Conservation (phyloP, 352 stramenopile genomes). For the Phytophthora macrochlamydospora region DNA sequence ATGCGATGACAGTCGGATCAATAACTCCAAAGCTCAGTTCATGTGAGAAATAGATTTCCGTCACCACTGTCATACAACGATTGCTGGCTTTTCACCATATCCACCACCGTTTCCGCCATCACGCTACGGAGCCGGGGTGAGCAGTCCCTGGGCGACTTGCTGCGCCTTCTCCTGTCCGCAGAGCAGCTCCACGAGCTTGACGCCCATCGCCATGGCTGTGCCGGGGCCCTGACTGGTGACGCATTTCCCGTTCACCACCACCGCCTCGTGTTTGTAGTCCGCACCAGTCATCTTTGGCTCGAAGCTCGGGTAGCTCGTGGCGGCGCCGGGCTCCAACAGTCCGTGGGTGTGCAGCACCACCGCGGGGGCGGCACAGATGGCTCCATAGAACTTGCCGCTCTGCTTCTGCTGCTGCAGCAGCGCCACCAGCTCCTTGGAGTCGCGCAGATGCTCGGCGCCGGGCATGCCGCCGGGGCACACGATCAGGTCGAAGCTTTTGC, state of each 20-base stretch:
- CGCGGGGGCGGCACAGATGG: slow-evolving; percentile 77
- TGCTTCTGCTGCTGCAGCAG: slow-evolving; percentile 74
- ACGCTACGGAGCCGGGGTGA: slow-evolving; percentile 41
- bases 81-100: too few relatives aligned
- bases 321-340: slow-evolving; percentile 45
- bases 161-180: slow-evolving; percentile 63
- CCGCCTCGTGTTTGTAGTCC: slow-evolving; percentile 53
- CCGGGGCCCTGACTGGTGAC: slow-evolving; percentile 79
- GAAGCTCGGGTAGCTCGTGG: slow-evolving; percentile 76
- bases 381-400: slow-evolving; percentile 65
- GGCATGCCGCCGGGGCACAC: slow-evolving; percentile 72
- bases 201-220: slow-evolving; percentile 82
- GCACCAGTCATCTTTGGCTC: slow-evolving; percentile 62
- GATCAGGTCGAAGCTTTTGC: slow-evolving; percentile 68
- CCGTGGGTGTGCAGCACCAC: slow-evolving; percentile 74
- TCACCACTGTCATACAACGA: too few relatives aligned
- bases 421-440: slow-evolving; percentile 59
- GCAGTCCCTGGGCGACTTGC: slow-evolving; percentile 61
- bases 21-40: too few relatives aligned
- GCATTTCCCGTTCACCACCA: slow-evolving; percentile 78
- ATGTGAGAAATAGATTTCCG: too few relatives aligned
- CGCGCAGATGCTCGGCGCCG: slow-evolving; percentile 69
- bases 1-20: neutral
- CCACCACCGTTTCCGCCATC: too few relatives aligned
- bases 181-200: slow-evolving; percentile 84